Conservation (phyloP, 2,329 filamentous ascomycete species). For the Ilyonectria sp. region DNA sequence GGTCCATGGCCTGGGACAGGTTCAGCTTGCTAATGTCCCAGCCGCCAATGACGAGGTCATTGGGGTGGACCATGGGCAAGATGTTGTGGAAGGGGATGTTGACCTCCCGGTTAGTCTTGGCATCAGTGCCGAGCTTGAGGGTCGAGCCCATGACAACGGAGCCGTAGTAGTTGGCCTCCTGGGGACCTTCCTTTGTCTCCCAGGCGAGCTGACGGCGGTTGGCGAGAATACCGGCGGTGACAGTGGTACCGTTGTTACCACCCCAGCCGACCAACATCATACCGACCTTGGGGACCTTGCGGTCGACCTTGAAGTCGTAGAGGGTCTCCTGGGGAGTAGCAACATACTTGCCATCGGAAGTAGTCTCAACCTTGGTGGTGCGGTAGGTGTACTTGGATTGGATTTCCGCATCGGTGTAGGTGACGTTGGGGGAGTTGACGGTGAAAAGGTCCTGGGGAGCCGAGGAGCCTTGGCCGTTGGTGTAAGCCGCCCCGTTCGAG, state of each 20-base stretch:
- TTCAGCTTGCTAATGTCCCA: constrained; percentile 98
- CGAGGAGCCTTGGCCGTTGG: constrained; percentile 55
- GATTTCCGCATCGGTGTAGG: constrained; percentile 90
- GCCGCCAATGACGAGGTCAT: constrained; percentile 93
- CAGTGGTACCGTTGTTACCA: constrained; percentile 98
- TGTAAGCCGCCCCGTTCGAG: constrained; percentile 73
- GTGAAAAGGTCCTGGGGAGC: constrained; percentile 79
- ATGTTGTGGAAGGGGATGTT: constrained; percentile 97
- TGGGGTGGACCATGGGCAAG: constrained; percentile 96
- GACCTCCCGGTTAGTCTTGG: constrained; percentile 87
- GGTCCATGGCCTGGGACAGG: constrained; percentile 93
- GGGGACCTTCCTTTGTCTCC: constrained; percentile 93
- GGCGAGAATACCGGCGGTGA: constrained; percentile 96
- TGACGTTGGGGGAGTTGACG: constrained; percentile 93
- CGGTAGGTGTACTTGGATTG: constrained; percentile 96
- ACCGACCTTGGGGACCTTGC: constrained; percentile 92
- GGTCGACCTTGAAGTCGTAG: constrained; percentile 98
- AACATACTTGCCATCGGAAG: constrained; percentile 81
- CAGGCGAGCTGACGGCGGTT: constrained; percentile 89
- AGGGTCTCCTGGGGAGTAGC: constrained; percentile 89
- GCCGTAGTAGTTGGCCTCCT: constrained; percentile 95
- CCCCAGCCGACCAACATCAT: constrained; percentile 99
- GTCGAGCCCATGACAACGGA: constrained; percentile 98
- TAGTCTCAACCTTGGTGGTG: constrained; percentile 85
- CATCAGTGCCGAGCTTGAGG: constrained; percentile 93